Evolutionary conservation across 192 early-diverging fungal genomes (phyloP).

Genomic region (Kappamyces sp.): DNA sequence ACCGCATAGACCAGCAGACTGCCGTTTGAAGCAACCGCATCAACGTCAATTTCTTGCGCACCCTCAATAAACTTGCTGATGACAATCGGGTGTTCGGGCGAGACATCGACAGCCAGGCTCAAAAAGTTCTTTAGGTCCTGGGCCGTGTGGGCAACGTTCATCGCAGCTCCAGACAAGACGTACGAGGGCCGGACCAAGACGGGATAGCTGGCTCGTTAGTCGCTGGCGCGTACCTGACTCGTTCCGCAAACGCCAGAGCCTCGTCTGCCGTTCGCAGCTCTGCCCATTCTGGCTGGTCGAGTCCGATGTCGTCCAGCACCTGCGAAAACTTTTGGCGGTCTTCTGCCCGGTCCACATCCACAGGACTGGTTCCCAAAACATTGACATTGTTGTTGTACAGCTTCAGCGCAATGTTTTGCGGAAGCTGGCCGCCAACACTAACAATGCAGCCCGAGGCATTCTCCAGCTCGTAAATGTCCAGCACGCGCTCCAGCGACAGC

Average conservation of each 20-base stretch:
- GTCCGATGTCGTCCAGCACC: constrained; percentile 83
- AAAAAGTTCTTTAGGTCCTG: constrained; percentile 67
- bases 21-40: constrained; percentile 84
- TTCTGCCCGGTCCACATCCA: constrained; percentile 89
- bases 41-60: constrained; percentile 93
- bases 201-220: constrained; percentile 59
- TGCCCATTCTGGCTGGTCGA: constrained; percentile 96
- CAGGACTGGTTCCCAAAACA: constrained; percentile 86
- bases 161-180: constrained; percentile 95
- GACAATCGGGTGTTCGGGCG: constrained; percentile 92
- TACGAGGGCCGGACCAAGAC: constrained; percentile 95
- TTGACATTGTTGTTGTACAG: constrained; percentile 69
- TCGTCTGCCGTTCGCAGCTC: constrained; percentile 80
- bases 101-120: constrained; percentile 76
- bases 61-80: constrained; percentile 94
- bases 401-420: constrained; percentile 92
- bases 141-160: constrained; percentile 89
- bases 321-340: constrained; percentile 94
- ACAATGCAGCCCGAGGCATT: constrained; percentile 78
- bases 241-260: constrained; percentile 75
- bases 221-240: constrained; percentile 38
- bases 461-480: constrained; percentile 94
- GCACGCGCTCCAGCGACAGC: constrained; percentile 85
- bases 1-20: constrained; percentile 81
- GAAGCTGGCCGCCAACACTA: constrained; percentile 89